Conservation (phyloP, 2,329 filamentous ascomycete genomes). For the Trematosphaeria pertusa region DNA sequence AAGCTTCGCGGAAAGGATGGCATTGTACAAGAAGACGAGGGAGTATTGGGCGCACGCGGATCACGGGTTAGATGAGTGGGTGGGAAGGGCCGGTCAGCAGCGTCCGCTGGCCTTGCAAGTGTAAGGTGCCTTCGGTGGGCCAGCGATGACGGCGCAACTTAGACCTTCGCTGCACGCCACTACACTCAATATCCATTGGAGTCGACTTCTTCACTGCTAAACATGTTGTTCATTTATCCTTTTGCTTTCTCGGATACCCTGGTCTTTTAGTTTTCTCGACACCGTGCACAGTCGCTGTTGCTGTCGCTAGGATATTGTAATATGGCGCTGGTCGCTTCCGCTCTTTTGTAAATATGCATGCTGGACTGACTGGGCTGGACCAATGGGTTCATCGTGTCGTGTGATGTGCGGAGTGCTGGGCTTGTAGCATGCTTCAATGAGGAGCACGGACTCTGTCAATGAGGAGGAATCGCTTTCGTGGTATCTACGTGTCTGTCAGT, state of each 20-base stretch:
- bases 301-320: conserved; percentile 2
- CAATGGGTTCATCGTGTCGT: background rate
- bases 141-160: too few relatives aligned
- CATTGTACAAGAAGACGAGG: conserved; percentile 39
- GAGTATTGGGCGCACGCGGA: conserved; percentile 46
- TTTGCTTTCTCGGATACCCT: background rate
- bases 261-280: too few relatives aligned
- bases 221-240: background rate
- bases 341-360: background rate
- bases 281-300: background rate
- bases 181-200: background rate
- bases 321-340: conserved; percentile 2
- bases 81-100: conserved; percentile 15
- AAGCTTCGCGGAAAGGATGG: conserved; percentile 37
- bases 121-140: too few relatives aligned
- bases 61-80: conserved; percentile 42
- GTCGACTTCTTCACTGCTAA: background rate
- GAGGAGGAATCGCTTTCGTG: background rate
- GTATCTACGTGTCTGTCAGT: too few relatives aligned
- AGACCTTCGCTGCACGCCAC: background rate
- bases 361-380: background rate
- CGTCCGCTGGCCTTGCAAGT: background rate
- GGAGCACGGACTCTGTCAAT: background rate
- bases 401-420: background rate
- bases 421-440: background rate